phyloP scores from a whole-genome alignment of 106 monocot genomes.

The Dendrobium nobile region DNA sequence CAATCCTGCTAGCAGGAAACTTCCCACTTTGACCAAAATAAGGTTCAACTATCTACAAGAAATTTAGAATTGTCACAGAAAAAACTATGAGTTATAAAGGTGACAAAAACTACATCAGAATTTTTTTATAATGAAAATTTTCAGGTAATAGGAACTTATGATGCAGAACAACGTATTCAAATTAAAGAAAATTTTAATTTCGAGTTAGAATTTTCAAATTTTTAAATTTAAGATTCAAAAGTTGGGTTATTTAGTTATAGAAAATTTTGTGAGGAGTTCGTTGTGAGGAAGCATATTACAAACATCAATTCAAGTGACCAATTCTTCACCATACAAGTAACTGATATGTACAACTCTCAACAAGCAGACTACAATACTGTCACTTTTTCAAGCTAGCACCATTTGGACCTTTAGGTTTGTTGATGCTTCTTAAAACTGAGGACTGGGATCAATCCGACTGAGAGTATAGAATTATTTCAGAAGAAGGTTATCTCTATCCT shows the following conservation, averaged over 20 bases:
- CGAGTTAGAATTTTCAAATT: too few relatives aligned
- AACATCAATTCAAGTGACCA: too few relatives aligned
- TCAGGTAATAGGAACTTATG: not conserved
- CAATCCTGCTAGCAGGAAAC: slow-evolving; percentile 11
- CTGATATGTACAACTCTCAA: slow-evolving; percentile 39
- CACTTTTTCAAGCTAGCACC: too few relatives aligned
- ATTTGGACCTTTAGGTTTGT: not conserved
- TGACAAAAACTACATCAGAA: not conserved
- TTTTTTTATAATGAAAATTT: not conserved
- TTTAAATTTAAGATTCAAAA: too few relatives aligned
- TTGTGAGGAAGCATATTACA: too few relatives aligned
- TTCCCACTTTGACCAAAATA: slow-evolving; percentile 4
- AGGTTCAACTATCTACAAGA: slow-evolving; percentile 18
- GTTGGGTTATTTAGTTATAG: too few relatives aligned
- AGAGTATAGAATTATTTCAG: too few relatives aligned
- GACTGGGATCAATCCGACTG: slow-evolving; percentile 6
- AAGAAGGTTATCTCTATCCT: too few relatives aligned
- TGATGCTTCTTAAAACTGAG: slow-evolving; percentile 13
- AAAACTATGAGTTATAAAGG: not conserved
- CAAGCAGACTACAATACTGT: slow-evolving; percentile 4
- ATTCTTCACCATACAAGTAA: slow-evolving; percentile 16
- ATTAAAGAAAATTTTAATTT: too few relatives aligned
- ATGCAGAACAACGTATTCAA: too few relatives aligned
- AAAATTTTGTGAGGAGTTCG: too few relatives aligned
- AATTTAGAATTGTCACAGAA: not conserved